Conservation (phyloP, 2,329 filamentous ascomycete genomes). For the Cladosporium sp. region DNA sequence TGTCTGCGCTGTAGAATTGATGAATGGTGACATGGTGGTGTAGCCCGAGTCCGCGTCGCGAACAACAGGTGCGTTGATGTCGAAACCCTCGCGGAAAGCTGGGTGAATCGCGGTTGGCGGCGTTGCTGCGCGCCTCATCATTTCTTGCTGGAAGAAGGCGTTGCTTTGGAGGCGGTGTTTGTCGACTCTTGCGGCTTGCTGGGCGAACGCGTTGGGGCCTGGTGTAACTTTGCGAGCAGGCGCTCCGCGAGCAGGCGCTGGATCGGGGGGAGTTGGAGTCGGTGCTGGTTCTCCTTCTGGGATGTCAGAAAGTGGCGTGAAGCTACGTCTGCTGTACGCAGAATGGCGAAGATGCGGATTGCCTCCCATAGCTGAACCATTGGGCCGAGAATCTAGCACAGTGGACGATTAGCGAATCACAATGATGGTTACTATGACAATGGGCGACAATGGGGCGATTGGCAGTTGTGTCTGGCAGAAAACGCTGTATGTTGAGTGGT, state of each 20-base stretch:
- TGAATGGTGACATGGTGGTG: conserved; percentile 29
- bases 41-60: conserved; percentile 20
- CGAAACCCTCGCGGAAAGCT: conserved; percentile 26
- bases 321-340: background rate
- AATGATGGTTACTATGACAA: background rate
- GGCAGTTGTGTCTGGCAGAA: background rate
- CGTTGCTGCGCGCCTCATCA: conserved; percentile 25
- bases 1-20: background rate
- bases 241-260: background rate
- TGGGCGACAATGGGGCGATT: background rate
- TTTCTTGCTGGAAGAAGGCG: conserved; percentile 39
- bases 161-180: conserved; percentile 35
- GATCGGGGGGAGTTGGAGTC: background rate
- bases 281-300: background rate
- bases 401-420: background rate
- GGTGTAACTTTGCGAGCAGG: conserved; percentile 20
- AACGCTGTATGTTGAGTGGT: background rate
- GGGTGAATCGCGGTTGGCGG: conserved; percentile 32
- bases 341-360: background rate
- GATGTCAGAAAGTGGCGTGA: conserved; percentile 11
- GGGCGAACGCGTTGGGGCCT: conserved; percentile 36
- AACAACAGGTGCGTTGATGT: background rate
- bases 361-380: background rate
- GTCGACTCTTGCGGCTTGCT: conserved; percentile 27
- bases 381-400: background rate